Base-by-base conservation (phyloP, 768 basidiomycete genomes). In the Mycena latifolia region DNA sequence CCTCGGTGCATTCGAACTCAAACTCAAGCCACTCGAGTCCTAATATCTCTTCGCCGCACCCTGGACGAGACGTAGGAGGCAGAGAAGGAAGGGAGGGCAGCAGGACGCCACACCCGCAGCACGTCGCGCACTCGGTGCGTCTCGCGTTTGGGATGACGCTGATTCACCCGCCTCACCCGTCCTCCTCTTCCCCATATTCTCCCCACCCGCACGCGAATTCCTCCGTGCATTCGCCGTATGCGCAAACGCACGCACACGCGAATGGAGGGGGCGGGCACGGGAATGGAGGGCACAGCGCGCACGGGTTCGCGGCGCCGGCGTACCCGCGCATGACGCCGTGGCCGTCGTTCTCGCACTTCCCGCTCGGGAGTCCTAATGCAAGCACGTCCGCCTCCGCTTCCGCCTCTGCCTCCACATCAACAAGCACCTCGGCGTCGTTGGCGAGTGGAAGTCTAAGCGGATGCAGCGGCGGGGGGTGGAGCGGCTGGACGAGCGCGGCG, bases 91-190 rank as follows among this genome's bases (percentile, higher is more conserved):
- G 41, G 8, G 14, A 20, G 18, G 11, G 9, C 45, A 15, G 70
- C 33, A 81, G 81, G 27, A 77, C 82, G 1, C 72, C 77, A 29
- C 80, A 79, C 41, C 86, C 89, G 63, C 85, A 87, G 64, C 89
- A 92, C 73, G 86, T 96, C 39, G 93, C 92, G 5, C 92, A 94
- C 73, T 93, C 91, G 0, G 91, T 97, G 25, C 89, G 93, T 41
- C 83, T 90, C 33, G 95, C 95, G 52, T 98, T 98, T 69, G 94
- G 92, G 5, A 96, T 96, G 93, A 95, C 95, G 8, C 94, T 93
- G 0, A 94, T 95, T 41, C 85, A 85, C 29, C 68, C 75, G 55
- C 48, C 57, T n/a, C n/a, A n/a, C n/a, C n/a, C n/a, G n/a, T n/a
- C n/a, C n/a, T n/a, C n/a, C n/a, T n/a, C n/a, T n/a, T n/a, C n/a